Base-by-base conservation (phyloP, 2,329 filamentous ascomycete species). In the Venturia nashicola region DNA sequence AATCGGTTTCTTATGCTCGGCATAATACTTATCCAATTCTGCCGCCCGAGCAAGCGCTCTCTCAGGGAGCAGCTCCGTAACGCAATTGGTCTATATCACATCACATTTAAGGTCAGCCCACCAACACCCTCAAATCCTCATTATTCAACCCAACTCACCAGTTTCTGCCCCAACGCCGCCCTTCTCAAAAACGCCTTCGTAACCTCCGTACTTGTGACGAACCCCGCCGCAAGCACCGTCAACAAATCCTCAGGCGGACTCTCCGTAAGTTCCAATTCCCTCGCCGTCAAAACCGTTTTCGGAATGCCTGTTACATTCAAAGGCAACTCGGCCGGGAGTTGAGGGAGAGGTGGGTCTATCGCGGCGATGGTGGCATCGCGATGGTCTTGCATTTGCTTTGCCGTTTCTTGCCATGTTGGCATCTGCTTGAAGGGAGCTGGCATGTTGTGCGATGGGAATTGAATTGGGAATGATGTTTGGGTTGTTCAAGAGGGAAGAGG, bases 141-240 rank as follows among this genome's bases (percentile, higher is more conserved):
- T 1, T 5, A 42, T 20, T 20, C 2, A 27, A 27, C 6, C 5
- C 8, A 23, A 65, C 55, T 14, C 34, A 78, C 76, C 59, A 82
- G 72, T 67, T 76, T 77, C 66, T 82, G 80, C 1, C 82, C 82
- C 23, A 85, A 70, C 5, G 71, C 81, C 34, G 83, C 83, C 48
- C 83, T 74, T 55, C 80, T 74, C 54, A 85, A 72, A 69, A 85
- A 86, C 1, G 82, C 83, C 40, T 74, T 77, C 3, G 76, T 77
- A 9, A 85, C 79, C 18, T 74, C 70, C 1, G 72, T 73, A 40
- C 77, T 74, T 12, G 74, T 78, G 23, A 81, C 68, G 61, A 76
- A 71, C 8, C 78, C 77, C 7, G 71, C 73, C 6, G 78, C 75
- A 43, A 85, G 73, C 61, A 71, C 71, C 20, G 70, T 67, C 1